Conservation (phyloP, 78 protist genomes). For the Dictyostelium purpureum region DNA sequence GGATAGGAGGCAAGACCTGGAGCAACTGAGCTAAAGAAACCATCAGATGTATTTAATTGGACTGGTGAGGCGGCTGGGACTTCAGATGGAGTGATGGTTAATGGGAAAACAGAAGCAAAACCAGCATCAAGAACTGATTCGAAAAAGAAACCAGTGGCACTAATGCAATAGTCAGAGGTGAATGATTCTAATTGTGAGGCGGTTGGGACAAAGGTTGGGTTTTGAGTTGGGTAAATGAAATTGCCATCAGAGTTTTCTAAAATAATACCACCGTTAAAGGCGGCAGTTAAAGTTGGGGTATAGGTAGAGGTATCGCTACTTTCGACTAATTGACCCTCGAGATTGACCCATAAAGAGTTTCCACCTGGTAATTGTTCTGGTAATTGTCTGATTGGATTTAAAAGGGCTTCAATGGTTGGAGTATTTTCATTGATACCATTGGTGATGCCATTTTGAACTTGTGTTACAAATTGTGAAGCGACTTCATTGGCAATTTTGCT, state of each 20-base stretch:
- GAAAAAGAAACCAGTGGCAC: not conserved
- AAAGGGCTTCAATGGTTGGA: not conserved
- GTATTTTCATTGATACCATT: not conserved
- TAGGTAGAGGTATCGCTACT: not conserved
- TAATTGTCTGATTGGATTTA: not conserved
- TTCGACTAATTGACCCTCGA: not conserved
- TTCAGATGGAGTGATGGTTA: not conserved
- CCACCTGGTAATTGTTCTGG: not conserved
- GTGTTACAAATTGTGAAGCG: constrained; percentile 1
- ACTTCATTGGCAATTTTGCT: constrained; percentile 18
- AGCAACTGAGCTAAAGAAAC: not conserved
- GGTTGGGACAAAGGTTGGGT: constrained; percentile 5
- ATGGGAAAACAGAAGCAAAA: not conserved
- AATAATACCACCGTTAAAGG: constrained; percentile 19
- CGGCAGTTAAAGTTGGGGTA: constrained; percentile 5
- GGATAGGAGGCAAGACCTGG: constrained; percentile 22
- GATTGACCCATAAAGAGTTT: not conserved
- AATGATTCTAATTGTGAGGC: not conserved
- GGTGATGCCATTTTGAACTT: not conserved
- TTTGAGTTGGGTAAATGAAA: constrained; percentile 13
- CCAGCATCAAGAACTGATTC: constrained; percentile 16
- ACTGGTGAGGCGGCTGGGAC: constrained; percentile 20
- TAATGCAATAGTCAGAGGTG: not conserved
- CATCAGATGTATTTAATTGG: constrained; percentile 17
- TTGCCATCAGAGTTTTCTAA: not conserved